Evolutionary conservation across 768 basidiomycete species (phyloP), one percentile per base, ranked within the genome.

Genomic region (Psilocybe subaeruginosa): DNA sequence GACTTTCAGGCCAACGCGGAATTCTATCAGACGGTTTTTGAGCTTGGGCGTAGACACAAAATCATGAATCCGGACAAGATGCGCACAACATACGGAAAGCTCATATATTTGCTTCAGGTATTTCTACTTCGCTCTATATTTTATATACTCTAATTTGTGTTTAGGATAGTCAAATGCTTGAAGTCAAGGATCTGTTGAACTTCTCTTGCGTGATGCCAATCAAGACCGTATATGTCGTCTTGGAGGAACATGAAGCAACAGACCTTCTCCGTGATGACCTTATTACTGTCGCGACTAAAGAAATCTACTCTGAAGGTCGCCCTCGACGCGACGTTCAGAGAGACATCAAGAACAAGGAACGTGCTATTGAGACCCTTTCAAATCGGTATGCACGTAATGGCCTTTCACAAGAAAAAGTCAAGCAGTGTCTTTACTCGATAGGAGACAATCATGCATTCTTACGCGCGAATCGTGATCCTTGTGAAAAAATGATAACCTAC

Each of bases 31-130:
- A 74, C 80, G 12, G 81, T 93, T 27, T 94, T 94, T 64, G 92
- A 94, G 74, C 82, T 94, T 23, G 92, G 93, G 17, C 79, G 92
- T 53, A 82, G 92, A 60, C 91, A 93, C 70, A 94, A 94, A 73
- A 94, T 95, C 69, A 93, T 91, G 91, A 95, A 94, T 67, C 93
- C 93, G 0, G 93, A 94, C 70, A 93, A 93, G 67, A 93, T 94
- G 92, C 83, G 93, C 27, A 87, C 90, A 30, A 94, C 91, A 7
- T 95, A 95, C 62, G 93, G 93, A 8, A 94, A 94, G 69, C 76
- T 94, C 61, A 87, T 93, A 35, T 94, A 93, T 73, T 76, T 94
- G 58, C 81, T 93, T 35, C 91, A 93, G 83, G 91, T 90, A 63
- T 65, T 79, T 69, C 41, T 47, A 52, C 12, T 31, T 16, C 4